A percentile compares a stretch with the other conserved stretches of the same genome.
Conservation (phyloP, 2,329 filamentous ascomycete genomes). For the Volutella citrinella region DNA sequence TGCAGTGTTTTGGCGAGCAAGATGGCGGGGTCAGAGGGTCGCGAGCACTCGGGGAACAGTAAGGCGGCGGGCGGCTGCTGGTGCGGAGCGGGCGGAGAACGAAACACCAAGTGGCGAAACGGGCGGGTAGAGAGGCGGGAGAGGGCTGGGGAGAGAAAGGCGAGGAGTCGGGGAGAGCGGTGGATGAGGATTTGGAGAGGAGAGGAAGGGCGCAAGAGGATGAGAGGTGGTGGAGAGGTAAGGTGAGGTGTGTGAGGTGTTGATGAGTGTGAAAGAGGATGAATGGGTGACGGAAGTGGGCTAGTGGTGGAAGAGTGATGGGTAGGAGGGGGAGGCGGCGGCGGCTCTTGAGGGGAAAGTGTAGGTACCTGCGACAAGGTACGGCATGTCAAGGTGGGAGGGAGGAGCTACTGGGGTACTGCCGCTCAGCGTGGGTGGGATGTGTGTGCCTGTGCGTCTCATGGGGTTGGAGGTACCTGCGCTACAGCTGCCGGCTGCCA, state of each 20-base stretch:
- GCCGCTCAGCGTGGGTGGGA: no score
- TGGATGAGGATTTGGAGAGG: conserved; percentile 20
- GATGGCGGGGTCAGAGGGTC: conserved; percentile 32
- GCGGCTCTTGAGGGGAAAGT: no score
- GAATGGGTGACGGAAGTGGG: conserved; percentile 16
- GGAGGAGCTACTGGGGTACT: no score
- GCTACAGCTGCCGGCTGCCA: no score
- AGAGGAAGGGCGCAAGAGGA: conserved; percentile 22
- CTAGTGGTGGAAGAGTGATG: conserved; percentile 13
- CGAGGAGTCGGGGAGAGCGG: conserved; percentile 18
- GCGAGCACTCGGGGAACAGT: conserved; percentile 19
- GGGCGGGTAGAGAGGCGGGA: conserved; percentile 21
- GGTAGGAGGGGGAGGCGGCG: no score
- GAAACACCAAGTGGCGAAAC: conserved; percentile 20
- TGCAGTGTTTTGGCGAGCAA: conserved; percentile 27
- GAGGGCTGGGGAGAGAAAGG: conserved; percentile 23
- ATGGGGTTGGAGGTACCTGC: no score
- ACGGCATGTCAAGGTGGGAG: no score
- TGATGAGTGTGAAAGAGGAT: conserved; percentile 16
- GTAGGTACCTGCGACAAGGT: no score
- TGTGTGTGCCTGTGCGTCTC: no score
- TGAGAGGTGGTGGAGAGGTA: conserved; percentile 28
- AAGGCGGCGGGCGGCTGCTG: conserved; percentile 16
- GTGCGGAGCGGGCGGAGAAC: conserved; percentile 16
- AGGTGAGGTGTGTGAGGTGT: conserved; percentile 11